Conservation (phyloP, 2,329 filamentous ascomycete genomes). For the Fusarium oxysporum region DNA sequence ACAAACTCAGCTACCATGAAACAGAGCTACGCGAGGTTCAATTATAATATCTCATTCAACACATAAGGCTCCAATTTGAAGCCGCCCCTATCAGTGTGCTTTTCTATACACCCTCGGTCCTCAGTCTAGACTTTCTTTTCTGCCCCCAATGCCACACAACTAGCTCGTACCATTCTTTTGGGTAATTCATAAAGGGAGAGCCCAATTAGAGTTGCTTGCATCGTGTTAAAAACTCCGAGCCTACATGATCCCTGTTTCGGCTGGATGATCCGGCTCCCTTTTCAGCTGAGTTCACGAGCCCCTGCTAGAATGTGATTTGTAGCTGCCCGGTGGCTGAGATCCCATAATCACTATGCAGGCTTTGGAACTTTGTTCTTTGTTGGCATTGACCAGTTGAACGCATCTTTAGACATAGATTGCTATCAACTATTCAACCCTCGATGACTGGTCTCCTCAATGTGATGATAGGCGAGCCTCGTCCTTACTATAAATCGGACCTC, state of each 20-base stretch:
- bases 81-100: not conserved
- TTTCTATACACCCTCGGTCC: not conserved
- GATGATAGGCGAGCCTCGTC: not conserved
- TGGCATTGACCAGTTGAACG: not conserved
- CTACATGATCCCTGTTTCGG: not conserved
- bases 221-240: accelerated
- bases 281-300: not conserved
- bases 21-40: not conserved
- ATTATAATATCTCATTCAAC: not conserved
- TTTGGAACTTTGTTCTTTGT: not conserved
- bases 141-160: not conserved
- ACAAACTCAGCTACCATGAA: not conserved
- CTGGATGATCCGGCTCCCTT: not conserved
- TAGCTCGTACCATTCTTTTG: not conserved
- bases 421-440: too few relatives aligned
- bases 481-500: not conserved
- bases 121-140: not conserved
- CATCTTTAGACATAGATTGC: not conserved
- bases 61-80: not conserved
- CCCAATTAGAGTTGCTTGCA: accelerated
- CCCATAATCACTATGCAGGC: too few relatives aligned
- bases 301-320: not conserved
- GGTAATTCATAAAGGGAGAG: not conserved
- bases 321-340: not conserved
- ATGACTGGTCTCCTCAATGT: not conserved